Conservation (phyloP, 495 filamentous ascomycete genomes). For the Penicillium manginii region DNA sequence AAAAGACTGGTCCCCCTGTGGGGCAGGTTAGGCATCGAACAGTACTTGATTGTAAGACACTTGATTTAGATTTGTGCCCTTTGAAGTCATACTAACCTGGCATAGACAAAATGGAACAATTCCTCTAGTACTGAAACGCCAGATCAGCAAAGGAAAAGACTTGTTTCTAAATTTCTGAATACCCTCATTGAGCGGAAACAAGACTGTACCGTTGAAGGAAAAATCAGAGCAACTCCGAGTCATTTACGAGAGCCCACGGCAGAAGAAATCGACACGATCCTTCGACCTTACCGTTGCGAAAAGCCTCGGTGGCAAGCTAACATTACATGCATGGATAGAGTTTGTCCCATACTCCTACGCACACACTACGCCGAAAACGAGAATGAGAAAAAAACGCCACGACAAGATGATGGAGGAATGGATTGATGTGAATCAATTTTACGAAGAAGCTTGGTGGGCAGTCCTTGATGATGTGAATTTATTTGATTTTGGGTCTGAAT, state of each 20-base stretch:
- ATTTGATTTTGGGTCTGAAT: conserved; percentile 11
- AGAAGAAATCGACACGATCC: conserved; percentile 8
- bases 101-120: conserved; percentile 5
- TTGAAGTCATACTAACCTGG: neutral
- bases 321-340: neutral
- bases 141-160: conserved; percentile 2
- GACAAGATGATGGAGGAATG: conserved; percentile 2
- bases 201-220: neutral
- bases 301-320: neutral
- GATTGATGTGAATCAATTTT: conserved; percentile 3
- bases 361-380: conserved; percentile 8
- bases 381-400: neutral
- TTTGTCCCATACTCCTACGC: conserved; percentile 8
- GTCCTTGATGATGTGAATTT: conserved; percentile 10
- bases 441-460: conserved; percentile 8
- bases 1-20: neutral
- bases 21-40: conserved; percentile 5
- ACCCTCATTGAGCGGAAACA: neutral
- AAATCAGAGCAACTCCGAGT: neutral
- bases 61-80: neutral
- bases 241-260: neutral
- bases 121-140: conserved; percentile 8
- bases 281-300: conserved; percentile 5
- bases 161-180: conserved; percentile 5
- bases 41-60: conserved; percentile 6